These are phyloP conservation scores for Heritiera littoralis DNA, from an alignment of 345 rosid genomes.

Conservation along the genomic window DNA sequence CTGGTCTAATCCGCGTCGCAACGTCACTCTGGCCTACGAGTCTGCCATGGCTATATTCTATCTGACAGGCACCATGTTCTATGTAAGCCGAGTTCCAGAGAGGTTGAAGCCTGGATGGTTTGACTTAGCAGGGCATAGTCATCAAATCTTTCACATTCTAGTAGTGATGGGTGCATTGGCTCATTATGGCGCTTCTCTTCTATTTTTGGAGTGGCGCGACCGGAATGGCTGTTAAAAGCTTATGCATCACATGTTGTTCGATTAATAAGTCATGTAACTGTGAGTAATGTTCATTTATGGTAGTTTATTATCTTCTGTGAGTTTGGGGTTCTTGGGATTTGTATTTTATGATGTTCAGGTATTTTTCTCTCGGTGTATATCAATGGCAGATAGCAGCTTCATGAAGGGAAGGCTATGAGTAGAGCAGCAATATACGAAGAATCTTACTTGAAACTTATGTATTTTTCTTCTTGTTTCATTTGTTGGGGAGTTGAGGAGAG, in stretches of 20 bases:
- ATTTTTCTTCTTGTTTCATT: not conserved
- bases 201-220: constrained; percentile 79
- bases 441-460: not conserved
- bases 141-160: constrained; percentile 86
- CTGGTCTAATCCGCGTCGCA: constrained; percentile 72
- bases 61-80: constrained; percentile 66
- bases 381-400: not conserved
- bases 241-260: not conserved
- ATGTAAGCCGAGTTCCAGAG: constrained; percentile 74
- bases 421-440: not conserved
- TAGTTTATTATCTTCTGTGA: not conserved
- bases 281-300: constrained; percentile 11
- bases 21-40: constrained; percentile 62
- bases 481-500: not conserved
- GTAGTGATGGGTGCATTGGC: constrained; percentile 89
- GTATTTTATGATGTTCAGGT: not conserved
- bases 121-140: constrained; percentile 85
- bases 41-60: constrained; percentile 76
- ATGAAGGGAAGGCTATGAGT: not conserved
- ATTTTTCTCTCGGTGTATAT: not conserved
- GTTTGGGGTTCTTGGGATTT: not conserved
- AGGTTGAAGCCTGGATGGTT: constrained; percentile 83
- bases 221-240: constrained; percentile 46
- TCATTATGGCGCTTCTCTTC: constrained; percentile 76
- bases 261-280: constrained; percentile 3